Evolutionary conservation across 768 basidiomycete species (phyloP), one percentile per base, ranked within the genome.

Genomic region (Macrolepiota dolichaula): DNA sequence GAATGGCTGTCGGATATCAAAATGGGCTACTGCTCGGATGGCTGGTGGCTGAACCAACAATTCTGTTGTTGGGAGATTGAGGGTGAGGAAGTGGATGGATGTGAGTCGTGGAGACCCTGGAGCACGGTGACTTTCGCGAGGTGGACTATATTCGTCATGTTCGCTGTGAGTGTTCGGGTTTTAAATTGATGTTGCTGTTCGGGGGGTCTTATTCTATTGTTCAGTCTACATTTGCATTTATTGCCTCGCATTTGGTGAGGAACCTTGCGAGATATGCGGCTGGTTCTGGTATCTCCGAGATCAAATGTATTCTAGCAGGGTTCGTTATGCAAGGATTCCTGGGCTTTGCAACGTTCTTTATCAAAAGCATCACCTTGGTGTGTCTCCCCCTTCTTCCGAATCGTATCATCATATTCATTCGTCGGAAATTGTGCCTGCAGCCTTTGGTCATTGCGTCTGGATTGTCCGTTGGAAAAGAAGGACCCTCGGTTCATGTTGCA

Each of bases 41-140:
- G 93, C 1, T 99, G 97, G 97, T 99, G 97, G 96, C 73, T 99
- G 58, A 97, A 96, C 73, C 88, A 94, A 68, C 92, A 97, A 69
- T 98, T 98, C 72, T 99, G 97, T 74, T 99, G 97, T 71, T 95
- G 96, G 89, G 97, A 98, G 70, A 87, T 98, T 57, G 93, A 94
- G 64, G 82, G 79, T 5, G 88, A 88, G 49, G 91, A 88, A 64
- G 81, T 85, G 17, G 89, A 87, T 57, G 87, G 84, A 13, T 99
- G 97, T 72, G 82, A 90, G 3, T 94, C 92, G 49, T 99, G 97
- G 97, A 86, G 88, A 71, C 76, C 88, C 42, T 98, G 97, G 97
- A 87, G 93, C 70, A 76, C 81, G 58, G 78, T 89, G 62, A 76
- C 84, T 42, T 75, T 83, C 37, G 85, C 88, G 12, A 83, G 89